A percentile compares a stretch with the other conserved stretches of the same genome.
Evolutionary conservation across 2,329 filamentous ascomycete species (phyloP).

Genomic region (Phaeosphaeria sp.): DNA sequence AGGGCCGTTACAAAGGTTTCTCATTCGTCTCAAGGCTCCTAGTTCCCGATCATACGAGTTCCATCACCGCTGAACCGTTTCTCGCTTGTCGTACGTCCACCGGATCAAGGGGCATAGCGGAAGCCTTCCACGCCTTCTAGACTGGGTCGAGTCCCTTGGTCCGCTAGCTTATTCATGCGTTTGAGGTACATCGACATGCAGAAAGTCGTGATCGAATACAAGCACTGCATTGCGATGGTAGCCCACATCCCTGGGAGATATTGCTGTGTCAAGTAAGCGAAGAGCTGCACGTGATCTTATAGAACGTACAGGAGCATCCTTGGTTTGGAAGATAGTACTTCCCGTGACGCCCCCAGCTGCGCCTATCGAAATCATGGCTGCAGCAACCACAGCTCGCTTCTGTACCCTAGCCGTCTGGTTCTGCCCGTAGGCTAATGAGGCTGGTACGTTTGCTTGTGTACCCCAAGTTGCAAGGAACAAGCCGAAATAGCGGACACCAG

Average conservation of each 20-base stretch:
- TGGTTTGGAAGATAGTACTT: constrained; percentile 32
- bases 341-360: constrained; percentile 35
- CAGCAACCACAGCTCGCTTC: constrained; percentile 40
- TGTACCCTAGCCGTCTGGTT: constrained; percentile 40
- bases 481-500: constrained; percentile 34
- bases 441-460: constrained; percentile 25
- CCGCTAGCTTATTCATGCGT: constrained; percentile 28
- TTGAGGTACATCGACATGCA: constrained; percentile 35
- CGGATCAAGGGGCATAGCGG: constrained; percentile 29
- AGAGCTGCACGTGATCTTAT: not conserved
- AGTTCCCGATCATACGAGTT: not conserved
- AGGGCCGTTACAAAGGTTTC: not conserved
- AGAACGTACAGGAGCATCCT: constrained; percentile 31
- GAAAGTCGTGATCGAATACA: constrained; percentile 31
- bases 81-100: not conserved
- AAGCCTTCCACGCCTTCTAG: constrained; percentile 37
- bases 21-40: not conserved
- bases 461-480: constrained; percentile 30
- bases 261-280: constrained; percentile 13
- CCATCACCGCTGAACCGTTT: not conserved
- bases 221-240: constrained; percentile 32
- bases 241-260: constrained; percentile 40
- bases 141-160: constrained; percentile 25
- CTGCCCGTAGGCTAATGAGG: constrained; percentile 32
- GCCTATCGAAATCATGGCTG: constrained; percentile 35